Base-by-base conservation (phyloP, 306 rosid species). In the Delonix regia region DNA sequence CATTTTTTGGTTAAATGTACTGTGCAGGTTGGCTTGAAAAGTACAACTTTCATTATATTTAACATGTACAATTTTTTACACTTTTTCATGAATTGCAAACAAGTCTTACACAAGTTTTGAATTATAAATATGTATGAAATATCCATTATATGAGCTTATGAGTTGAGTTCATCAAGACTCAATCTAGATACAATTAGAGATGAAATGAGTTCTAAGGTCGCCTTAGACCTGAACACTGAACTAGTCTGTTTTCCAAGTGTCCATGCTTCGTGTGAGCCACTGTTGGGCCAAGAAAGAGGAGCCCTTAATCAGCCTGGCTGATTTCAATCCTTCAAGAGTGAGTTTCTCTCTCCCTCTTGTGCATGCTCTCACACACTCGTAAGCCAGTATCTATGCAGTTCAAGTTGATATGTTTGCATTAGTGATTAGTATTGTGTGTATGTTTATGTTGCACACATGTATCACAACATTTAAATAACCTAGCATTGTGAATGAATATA, bases 341-440 rank as follows among this genome's bases (percentile, higher is more conserved):
- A 22, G 11, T 22, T 9, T 1, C 7, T 55, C 57, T n/a, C 57
- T 1, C 6, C 5, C 33, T 21, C 10, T 22, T 22, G 24, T 2
- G 30, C 9, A 10, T 0, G 9, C 61, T 21, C 59, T 6, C 30
- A 4, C 7, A 10, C 62, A 22, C 33, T 10, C 11, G 33, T 34
- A 63, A 63, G 69, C 33, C 22, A 73, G 74, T 66, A 34, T 69
- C 47, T 41, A 60, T 42, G 69, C 28, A 52, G 74, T 30, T 16
- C 22, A 67, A 67, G 57, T 38, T 3, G 49, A 33, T 51, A 24
- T 7, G 57, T 38, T 38, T 47, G 18, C 66, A 72, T 73, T 60
- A 25, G 19, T 60, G 21, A 73, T 60, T 42, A 41, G 60, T 30
- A 21, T 51, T 48, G 28, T 68, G 55, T 59, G 49, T 30, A 22